Evolutionary conservation across 352 stramenopile genomes (phyloP), one percentile per base, ranked within the genome.

Genomic region (Pythium biforme): DNA sequence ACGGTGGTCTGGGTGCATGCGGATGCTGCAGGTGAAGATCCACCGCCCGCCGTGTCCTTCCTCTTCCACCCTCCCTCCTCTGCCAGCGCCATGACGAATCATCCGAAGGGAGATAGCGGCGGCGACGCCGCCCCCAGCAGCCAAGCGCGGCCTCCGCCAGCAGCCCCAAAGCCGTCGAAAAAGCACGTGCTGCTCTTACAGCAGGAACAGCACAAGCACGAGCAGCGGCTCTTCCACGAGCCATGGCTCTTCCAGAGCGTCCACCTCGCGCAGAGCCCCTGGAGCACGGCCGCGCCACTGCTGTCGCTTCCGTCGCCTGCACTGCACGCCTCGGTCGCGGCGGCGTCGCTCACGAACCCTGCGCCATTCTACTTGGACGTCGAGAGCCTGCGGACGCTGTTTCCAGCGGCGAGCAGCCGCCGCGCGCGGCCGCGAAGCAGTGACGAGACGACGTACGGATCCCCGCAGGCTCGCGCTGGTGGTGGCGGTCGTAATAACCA

Each of bases 241-340:
- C 79, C 79, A 14, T 91, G 82, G 82, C 68, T 91, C 22, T 90
- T 89, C 71, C 82, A 89, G 55, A 91, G 79, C 52, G 64, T 80
- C 45, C 79, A 73, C 53, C 53, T 79, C 11, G 64, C 83, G 26
- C 52, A 66, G 11, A 68, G 55, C 1, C 68, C 65, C 23, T 61
- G 37, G 46, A 39, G 25, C 12, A 22, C 11, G 10, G 5, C 23
- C 6, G 46, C 55, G 3, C 20, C 48, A 15, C 19, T 61, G 31
- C 59, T 51, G 8, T 39, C 49, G 2, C 33, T 71, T n/a, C n/a
- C 51, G 6, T 59, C 54, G 11, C 31, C 46, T 40, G 15, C 14
- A 15, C 47, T 63, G 41, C n/a, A 15, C 39, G 15, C 45, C 58
- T n/a, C n/a, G 23, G 26, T 49, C 7, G 26, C 59, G 12, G 19